Evolutionary conservation across 2,329 filamentous ascomycete genomes (phyloP).

Genomic region (Trichoderma atrobrunneum): DNA sequence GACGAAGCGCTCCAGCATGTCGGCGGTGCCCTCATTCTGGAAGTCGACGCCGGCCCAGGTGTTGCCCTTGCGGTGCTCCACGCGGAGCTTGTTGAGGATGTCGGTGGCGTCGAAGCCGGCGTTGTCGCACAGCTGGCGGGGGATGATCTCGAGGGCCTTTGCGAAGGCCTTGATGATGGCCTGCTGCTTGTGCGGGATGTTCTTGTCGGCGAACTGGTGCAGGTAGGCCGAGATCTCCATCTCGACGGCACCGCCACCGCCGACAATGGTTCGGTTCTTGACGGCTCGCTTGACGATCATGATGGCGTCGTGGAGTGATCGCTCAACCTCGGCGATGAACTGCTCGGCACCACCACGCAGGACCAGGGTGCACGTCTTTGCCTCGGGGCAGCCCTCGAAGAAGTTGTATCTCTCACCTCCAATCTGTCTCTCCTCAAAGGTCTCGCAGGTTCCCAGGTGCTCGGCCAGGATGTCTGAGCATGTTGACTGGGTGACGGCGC

Average conservation of each 20-base stretch:
- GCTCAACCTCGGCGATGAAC: constrained; percentile 98
- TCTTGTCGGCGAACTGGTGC: constrained; percentile 87
- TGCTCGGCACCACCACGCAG: constrained; percentile 96
- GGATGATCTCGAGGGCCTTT: constrained; percentile 94
- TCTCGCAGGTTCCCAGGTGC: constrained; percentile 86
- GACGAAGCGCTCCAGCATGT: constrained; percentile 94
- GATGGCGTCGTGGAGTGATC: constrained; percentile 96
- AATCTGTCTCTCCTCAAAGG: constrained; percentile 94
- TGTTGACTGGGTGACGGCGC: constrained; percentile 88
- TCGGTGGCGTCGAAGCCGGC: constrained; percentile 98
- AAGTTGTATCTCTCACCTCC: constrained; percentile 98
- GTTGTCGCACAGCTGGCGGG: constrained; percentile 96
- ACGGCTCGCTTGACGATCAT: constrained; percentile 99
- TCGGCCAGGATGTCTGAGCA: constrained; percentile 90
- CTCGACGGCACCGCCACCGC: constrained; percentile 89
- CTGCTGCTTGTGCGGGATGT: constrained; percentile 93
- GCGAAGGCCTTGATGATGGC: constrained; percentile 97
- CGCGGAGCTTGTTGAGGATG: constrained; percentile 91
- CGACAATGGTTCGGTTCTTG: constrained; percentile 91
- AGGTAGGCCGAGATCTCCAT: constrained; percentile 97
- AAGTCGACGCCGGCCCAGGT: constrained; percentile 97
- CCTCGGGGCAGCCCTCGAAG: constrained; percentile 91
- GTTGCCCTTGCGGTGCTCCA: constrained; percentile 91
- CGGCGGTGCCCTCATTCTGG: constrained; percentile 80
- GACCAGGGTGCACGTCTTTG: constrained; percentile 95